phyloP scores from a whole-genome alignment of 1,284 basidiomycete genomes.

The Phenoliferia sp. region DNA sequence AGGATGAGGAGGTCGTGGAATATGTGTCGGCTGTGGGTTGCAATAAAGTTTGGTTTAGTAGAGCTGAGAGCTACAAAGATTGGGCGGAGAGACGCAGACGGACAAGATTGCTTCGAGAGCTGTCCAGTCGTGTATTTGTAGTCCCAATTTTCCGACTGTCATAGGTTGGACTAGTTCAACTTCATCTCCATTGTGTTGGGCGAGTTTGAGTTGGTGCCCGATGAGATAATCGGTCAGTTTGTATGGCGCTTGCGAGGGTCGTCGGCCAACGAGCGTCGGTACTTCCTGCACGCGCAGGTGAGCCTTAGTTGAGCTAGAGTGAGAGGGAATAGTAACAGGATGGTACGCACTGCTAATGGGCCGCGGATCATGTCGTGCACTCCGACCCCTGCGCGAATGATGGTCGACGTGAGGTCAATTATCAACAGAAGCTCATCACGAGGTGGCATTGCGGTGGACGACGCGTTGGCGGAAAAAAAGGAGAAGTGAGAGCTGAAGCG shows the following conservation, averaged over 20 bases:
- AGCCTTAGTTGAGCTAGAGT: conserved; percentile 28
- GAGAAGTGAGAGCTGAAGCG: too few relatives aligned
- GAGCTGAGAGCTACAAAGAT: neutral
- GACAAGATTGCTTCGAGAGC: conserved; percentile 89
- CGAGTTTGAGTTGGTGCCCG: conserved; percentile 73
- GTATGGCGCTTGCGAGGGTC: conserved; percentile 45
- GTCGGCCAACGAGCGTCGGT: conserved; percentile 66
- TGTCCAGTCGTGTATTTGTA: conserved; percentile 72
- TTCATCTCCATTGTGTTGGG: conserved; percentile 63
- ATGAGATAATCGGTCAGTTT: conserved; percentile 78
- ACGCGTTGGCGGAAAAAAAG: too few relatives aligned
- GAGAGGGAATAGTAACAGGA: neutral
- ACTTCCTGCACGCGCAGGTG: conserved; percentile 52
- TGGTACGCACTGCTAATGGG: conserved; percentile 58
- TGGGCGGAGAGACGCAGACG: conserved; percentile 36
- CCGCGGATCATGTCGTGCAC: conserved; percentile 71
- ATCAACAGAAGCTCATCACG: conserved; percentile 76
- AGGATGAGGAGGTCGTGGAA: conserved; percentile 72
- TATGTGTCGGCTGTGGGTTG: conserved; percentile 66
- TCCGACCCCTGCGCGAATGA: conserved; percentile 69
- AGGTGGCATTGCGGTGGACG: too few relatives aligned
- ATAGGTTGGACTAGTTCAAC: conserved; percentile 80
- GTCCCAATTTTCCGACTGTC: conserved; percentile 48
- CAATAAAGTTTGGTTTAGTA: neutral
- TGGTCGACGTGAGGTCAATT: conserved; percentile 68